Base-by-base conservation (phyloP, 2,329 filamentous ascomycete genomes). In the Mollisiaceae sp. region DNA sequence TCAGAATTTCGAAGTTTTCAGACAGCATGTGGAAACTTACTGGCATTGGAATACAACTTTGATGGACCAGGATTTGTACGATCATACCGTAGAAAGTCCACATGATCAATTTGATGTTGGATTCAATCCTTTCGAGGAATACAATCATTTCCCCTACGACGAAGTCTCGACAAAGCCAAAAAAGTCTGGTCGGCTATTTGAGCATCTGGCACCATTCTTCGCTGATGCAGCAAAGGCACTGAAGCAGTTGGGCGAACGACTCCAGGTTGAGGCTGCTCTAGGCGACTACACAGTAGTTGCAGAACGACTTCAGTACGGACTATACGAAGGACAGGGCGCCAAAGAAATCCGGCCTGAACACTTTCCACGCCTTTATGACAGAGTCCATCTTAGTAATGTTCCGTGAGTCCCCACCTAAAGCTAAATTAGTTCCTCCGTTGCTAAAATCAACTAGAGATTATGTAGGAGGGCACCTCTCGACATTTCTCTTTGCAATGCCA, bases 351-450 rank as follows among this genome's bases (percentile, higher is more conserved):
- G 67, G 15, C 64, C 60, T 2, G 55, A 60, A 15, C n/a, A 52
- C 5, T 70, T 71, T 27, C 67, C 66, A 15, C 32, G 36, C 8
- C 27, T 59, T 2, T 70, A 63, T 24, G 63, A 71, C 18, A 55
- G 65, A 14, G 47, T 70, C 27, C 63, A 70, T 61, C 56, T 71
- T 20, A 67, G 69, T 38, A 71, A 71, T 47, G 59, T 67, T 56
- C 66, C 67, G 66, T 71, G 59, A 61, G 67, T 67, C 24, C 43
- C 38, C 20, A 18, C 11, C 27, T n/a, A n/a, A n/a, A n/a, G n/a
- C n/a, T n/a, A n/a, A n/a, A n/a, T n/a, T n/a, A n/a, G n/a, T n/a
- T n/a, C n/a, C n/a, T n/a, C n/a, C n/a, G n/a, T n/a, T n/a, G n/a
- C n/a, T n/a, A n/a, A n/a, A n/a, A n/a, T n/a, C n/a, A n/a, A n/a